These are phyloP conservation scores for Athelia psychrophila DNA, from an alignment of 1,284 basidiomycete genomes.

Conservation along the genomic window DNA sequence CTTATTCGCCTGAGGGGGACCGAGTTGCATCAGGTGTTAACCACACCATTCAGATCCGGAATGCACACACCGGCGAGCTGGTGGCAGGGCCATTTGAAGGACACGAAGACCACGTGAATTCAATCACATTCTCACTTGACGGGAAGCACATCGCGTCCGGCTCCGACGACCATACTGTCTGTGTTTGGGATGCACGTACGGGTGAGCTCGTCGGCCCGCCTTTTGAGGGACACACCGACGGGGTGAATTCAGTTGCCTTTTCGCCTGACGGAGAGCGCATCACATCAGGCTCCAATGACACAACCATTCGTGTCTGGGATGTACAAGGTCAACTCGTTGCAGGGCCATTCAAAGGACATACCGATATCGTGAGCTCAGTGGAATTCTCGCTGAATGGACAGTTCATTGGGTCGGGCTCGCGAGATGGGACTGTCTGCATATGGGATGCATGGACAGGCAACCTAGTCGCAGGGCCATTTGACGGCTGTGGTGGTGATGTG, in stretches of 20 bases:
- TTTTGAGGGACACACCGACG: neutral
- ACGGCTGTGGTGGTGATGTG: conserved; percentile 5
- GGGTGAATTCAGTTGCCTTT: neutral
- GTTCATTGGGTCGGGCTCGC: neutral
- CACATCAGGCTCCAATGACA: neutral
- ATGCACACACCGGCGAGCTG: no score
- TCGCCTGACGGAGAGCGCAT: neutral
- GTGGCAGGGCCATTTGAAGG: no score
- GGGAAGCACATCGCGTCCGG: neutral
- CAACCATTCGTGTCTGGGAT: neutral
- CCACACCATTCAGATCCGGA: no score
- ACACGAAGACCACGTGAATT: neutral
- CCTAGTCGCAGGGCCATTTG: neutral
- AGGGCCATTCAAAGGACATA: no score
- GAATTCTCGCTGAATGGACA: neutral
- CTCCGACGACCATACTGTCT: neutral
- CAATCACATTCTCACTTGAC: neutral
- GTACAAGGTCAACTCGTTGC: neutral
- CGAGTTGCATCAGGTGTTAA: no score
- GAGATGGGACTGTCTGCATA: neutral
- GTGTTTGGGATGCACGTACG: neutral
- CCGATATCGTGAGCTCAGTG: neutral
- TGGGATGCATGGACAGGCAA: neutral
- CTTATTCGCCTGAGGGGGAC: no score
- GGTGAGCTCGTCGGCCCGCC: neutral